Conservation (phyloP, 495 filamentous ascomycete species). For the Amniculicola lignicola region DNA sequence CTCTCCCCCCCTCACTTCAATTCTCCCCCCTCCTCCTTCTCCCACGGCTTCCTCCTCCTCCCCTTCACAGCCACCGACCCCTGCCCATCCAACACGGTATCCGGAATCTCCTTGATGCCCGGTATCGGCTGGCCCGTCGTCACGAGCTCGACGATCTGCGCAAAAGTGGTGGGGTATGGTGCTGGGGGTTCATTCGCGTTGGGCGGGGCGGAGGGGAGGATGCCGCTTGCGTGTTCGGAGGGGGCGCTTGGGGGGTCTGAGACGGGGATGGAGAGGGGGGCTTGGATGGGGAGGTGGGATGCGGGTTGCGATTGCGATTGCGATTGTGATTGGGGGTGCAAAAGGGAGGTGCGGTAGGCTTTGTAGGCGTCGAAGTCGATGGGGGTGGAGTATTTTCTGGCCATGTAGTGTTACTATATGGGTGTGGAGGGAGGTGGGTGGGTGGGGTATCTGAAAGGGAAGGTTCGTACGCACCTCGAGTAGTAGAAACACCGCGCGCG, state of each 20-base stretch:
- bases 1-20: neutral
- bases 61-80: slow-evolving; percentile 51
- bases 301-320: slow-evolving; percentile 8
- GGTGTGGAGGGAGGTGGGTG: too few species aligned
- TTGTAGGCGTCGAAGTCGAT: slow-evolving; percentile 47
- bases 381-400: slow-evolving; percentile 39
- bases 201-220: slow-evolving; percentile 11
- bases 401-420: too few species aligned
- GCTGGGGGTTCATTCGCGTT: slow-evolving; percentile 28
- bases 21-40: slow-evolving; percentile 45
- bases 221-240: neutral
- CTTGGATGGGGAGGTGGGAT: neutral
- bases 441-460: too few species aligned
- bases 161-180: slow-evolving; percentile 81
- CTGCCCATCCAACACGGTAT: slow-evolving; percentile 69
- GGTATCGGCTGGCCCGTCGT: slow-evolving; percentile 79
- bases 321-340: neutral
- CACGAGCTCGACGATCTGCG: slow-evolving; percentile 85
- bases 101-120: slow-evolving; percentile 85
- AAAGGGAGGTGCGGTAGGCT: slow-evolving; percentile 35
- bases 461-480: slow-evolving; percentile 28
- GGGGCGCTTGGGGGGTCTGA: neutral
- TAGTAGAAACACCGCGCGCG: slow-evolving; percentile 51
- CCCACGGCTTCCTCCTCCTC: slow-evolving; percentile 77
- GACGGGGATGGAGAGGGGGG: neutral